A percentile compares a stretch with the other conserved stretches of the same genome.
Evolutionary conservation across 352 stramenopile genomes (phyloP).

Genomic region (Pythium volutum): DNA sequence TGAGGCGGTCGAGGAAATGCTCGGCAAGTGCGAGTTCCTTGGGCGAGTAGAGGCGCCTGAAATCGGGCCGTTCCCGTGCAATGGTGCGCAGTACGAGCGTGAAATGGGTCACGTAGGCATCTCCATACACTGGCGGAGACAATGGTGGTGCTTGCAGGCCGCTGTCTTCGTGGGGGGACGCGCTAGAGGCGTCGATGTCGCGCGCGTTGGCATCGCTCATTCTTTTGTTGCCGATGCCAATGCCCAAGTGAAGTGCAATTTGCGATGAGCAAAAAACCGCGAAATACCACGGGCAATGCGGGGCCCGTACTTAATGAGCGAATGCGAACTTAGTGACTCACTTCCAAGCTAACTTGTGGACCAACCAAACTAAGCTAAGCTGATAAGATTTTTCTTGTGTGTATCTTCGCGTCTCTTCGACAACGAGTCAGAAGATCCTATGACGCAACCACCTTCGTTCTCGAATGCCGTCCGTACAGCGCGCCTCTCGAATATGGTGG

Average conservation of each 20-base stretch:
- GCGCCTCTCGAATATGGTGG: neutral
- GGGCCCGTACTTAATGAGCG: constrained; percentile 2
- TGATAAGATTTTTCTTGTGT: neutral
- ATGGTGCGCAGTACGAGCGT: constrained; percentile 49
- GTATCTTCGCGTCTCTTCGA: constrained; percentile 15
- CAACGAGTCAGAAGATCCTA: neutral
- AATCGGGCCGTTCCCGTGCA: constrained; percentile 41
- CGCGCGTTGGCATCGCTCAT: constrained; percentile 1
- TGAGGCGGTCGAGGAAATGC: constrained; percentile 44
- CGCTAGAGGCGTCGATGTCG: neutral
- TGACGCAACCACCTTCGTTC: neutral
- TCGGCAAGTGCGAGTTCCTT: constrained; percentile 42
- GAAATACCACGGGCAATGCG: constrained; percentile 10
- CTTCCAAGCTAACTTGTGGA: neutral
- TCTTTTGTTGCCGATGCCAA: neutral
- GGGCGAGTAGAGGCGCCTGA: constrained; percentile 41
- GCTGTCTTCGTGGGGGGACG: neutral
- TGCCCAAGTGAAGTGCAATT: neutral
- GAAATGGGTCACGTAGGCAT: constrained; percentile 70
- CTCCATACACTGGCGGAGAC: constrained; percentile 26
- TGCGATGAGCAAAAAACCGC: neutral
- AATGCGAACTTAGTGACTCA: constrained; percentile 13
- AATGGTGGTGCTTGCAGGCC: neutral
- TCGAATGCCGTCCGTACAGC: neutral
- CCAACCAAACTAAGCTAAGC: neutral